These are phyloP conservation scores for Annona squamosa DNA, from an alignment of 164 flowering plant genomes.

Conservation along the genomic window DNA sequence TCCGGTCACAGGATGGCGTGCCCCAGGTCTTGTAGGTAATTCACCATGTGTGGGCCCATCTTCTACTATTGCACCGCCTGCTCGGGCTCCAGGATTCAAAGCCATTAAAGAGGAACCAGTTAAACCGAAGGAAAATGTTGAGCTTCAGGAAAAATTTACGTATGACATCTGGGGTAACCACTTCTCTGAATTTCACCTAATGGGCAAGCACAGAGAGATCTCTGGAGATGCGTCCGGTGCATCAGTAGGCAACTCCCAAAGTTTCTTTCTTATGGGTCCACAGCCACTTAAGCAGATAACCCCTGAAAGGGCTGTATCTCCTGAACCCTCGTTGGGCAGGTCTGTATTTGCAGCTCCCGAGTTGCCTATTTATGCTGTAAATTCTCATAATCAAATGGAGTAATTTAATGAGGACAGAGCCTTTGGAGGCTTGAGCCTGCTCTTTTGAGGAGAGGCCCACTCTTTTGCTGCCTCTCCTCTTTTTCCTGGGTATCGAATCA, in stretches of 20 bases:
- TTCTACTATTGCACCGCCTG: conserved; percentile 51
- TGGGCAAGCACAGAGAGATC: conserved; percentile 20
- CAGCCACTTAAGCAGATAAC: conserved; percentile 36
- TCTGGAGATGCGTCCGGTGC: conserved; percentile 23
- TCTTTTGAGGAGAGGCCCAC: no score
- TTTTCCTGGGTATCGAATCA: not conserved
- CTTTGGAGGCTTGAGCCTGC: not conserved
- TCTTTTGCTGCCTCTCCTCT: not conserved
- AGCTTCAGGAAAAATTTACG: conserved; percentile 29
- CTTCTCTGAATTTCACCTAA: conserved; percentile 40
- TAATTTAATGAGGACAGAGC: conserved; percentile 15
- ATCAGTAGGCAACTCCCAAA: conserved; percentile 37
- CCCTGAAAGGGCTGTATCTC: conserved; percentile 21
- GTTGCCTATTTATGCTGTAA: conserved; percentile 31
- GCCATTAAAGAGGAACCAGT: conserved; percentile 21
- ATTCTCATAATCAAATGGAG: conserved; percentile 34
- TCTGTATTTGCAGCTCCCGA: conserved; percentile 12
- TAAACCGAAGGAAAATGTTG: conserved; percentile 24
- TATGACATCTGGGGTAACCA: conserved; percentile 93
- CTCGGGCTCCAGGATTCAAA: conserved; percentile 88
- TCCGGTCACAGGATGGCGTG: conserved; percentile 31
- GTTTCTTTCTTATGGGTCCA: conserved; percentile 76
- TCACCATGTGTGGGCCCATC: conserved; percentile 28
- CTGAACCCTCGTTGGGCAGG: conserved; percentile 14
- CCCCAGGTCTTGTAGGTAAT: conserved; percentile 14